Conservation (phyloP, 768 basidiomycete species). For the Suillus subalutaceus region DNA sequence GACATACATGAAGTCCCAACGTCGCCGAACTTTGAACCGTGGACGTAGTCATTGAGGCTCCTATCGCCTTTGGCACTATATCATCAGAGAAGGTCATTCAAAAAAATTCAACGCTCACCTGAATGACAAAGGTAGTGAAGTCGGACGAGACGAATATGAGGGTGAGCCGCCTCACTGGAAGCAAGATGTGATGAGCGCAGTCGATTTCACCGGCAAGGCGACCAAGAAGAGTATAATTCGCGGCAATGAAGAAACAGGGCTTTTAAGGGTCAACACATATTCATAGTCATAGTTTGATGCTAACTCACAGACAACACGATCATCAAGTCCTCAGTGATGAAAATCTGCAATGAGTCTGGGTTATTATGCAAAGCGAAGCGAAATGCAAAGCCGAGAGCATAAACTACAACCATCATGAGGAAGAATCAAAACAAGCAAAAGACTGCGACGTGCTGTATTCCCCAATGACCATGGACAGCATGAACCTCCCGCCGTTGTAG, state of each 20-base stretch:
- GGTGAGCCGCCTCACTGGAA: slow-evolving; percentile 54
- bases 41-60: slow-evolving; percentile 50
- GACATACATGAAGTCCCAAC: slow-evolving; percentile 40
- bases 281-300: neutral
- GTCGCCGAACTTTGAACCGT: slow-evolving; percentile 32
- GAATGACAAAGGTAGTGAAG: slow-evolving; percentile 66
- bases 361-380: slow-evolving; percentile 57
- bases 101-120: slow-evolving; percentile 37
- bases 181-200: slow-evolving; percentile 49
- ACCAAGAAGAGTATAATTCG: slow-evolving; percentile 68
- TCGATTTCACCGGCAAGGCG: slow-evolving; percentile 55
- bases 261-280: slow-evolving; percentile 22
- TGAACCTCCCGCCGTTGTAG: slow-evolving; percentile 55
- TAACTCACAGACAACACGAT: slow-evolving; percentile 55
- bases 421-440: neutral
- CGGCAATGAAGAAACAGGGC: slow-evolving; percentile 78
- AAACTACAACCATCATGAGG: slow-evolving; percentile 41
- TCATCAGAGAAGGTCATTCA: neutral
- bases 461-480: slow-evolving; percentile 65
- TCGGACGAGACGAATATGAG: slow-evolving; percentile 64
- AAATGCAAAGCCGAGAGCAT: slow-evolving; percentile 55
- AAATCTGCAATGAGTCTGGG: slow-evolving; percentile 54
- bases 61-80: slow-evolving; percentile 41
- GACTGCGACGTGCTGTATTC: slow-evolving; percentile 45
- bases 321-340: slow-evolving; percentile 60